Base-by-base conservation (phyloP, 1,284 basidiomycete genomes). In the Spongispora temasekensis region DNA sequence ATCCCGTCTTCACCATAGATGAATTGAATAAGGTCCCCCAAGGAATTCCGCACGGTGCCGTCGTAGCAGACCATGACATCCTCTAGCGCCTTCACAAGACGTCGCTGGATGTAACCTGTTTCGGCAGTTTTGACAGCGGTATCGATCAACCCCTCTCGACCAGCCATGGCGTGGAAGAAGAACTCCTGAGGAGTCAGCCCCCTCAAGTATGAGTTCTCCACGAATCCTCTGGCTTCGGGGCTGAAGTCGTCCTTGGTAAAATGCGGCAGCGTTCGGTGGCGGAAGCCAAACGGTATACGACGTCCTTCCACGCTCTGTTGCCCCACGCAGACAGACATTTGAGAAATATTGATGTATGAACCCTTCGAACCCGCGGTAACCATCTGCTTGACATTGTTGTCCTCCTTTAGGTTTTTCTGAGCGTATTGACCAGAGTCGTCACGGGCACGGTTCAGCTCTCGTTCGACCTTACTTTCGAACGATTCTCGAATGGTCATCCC, bases 331-430 rank as follows among this genome's bases (percentile, higher is more conserved):
- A 97, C 96, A 10, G 96, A 98, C 97, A 99, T 99, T 79, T 99
- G 97, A 23, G 97, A 99, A 73, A 99, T 98, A 79, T 99, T 99
- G 85, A 99, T 99, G 83, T 95, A 96, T 0, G 94, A 95, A 79
- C 96, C 96, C 79, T 99, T 99, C 30, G 97, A 97, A 48, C 97
- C 97, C 15, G 97, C 95, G 12, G 97, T 94, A 69, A 99, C 97
- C 97, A 99, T 99, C 85, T 99, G 97, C 84, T 99, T 99, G 81
- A 99, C 97, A 70, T 98, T 98, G 83, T 99, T 99, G 79, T 97
- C 95, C 75, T 95, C 94, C 81, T 98, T 98, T 83, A 99, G 81
- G 72, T 91, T 91, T 78, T 94, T 90, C 80, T 99, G 95, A 19
- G 97, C 97, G 57, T 92, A 93, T 72, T 94, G 93, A 82, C 97